These are phyloP conservation scores for Escallonia herrerae DNA, from an alignment of 129 eudicot species.

Conservation along the genomic window DNA sequence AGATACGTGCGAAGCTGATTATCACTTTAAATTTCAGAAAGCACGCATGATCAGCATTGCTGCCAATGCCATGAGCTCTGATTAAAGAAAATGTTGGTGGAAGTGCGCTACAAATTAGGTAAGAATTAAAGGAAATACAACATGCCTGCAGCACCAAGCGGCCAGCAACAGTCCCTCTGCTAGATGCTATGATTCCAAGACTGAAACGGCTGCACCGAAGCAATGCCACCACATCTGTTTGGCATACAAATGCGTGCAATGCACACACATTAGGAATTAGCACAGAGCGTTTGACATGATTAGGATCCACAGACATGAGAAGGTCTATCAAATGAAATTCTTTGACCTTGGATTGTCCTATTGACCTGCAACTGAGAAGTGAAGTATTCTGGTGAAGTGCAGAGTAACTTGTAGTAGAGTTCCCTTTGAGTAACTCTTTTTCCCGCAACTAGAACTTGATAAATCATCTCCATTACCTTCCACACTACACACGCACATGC, in stretches of 20 bases:
- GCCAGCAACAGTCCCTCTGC: constrained; percentile 90
- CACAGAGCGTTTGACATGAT: neutral
- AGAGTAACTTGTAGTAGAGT: constrained; percentile 76
- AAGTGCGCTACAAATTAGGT: neutral
- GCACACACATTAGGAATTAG: neutral
- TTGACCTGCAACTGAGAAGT: constrained; percentile 82
- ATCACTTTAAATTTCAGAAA: no score
- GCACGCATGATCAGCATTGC: neutral
- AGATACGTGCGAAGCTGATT: no score
- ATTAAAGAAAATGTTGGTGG: neutral
- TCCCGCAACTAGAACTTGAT: constrained; percentile 57
- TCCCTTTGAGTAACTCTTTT: constrained; percentile 96
- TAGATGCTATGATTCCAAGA: constrained; percentile 97
- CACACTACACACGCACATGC: constrained; percentile 39
- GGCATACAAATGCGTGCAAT: constrained; percentile 5
- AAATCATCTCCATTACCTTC: constrained; percentile 98
- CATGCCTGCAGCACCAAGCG: constrained; percentile 80
- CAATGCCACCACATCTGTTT: constrained; percentile 85
- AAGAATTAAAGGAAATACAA: neutral
- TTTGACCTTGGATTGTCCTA: constrained; percentile 78
- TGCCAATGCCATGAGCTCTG: neutral
- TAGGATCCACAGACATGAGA: constrained; percentile 1
- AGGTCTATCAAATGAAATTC: constrained; percentile 5
- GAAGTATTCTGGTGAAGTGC: constrained; percentile 82
- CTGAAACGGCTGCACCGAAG: constrained; percentile 92